These are phyloP conservation scores for Wickerhamiella alocasiicola DNA, from an alignment of 805 yeast species.

Conservation along the genomic window DNA sequence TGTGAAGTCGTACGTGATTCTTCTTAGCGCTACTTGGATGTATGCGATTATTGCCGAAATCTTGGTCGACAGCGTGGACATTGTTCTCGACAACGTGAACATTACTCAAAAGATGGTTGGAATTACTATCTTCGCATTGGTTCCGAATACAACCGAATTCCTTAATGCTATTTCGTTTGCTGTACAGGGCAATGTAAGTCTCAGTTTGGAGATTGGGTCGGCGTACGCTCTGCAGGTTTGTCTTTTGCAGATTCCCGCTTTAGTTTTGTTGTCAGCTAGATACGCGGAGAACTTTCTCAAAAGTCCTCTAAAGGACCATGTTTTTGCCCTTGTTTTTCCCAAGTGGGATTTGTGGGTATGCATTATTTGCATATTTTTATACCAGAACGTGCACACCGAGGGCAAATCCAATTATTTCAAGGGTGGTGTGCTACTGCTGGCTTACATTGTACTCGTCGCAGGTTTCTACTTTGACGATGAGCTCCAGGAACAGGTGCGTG, in stretches of 20 bases:
- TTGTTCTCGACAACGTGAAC: conserved; percentile 65
- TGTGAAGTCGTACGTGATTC: conserved; percentile 65
- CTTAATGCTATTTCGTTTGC: conserved; percentile 96
- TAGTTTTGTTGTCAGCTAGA: conserved; percentile 62
- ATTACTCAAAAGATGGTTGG: conserved; percentile 86
- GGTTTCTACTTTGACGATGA: conserved; percentile 64
- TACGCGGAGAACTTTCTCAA: conserved; percentile 14
- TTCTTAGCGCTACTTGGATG: conserved; percentile 69
- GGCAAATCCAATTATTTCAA: conserved; percentile 95
- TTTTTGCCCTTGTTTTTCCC: conserved; percentile 78
- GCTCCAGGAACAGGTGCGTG: conserved; percentile 2
- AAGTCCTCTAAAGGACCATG: conserved; percentile 23
- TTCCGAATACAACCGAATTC: conserved; percentile 95
- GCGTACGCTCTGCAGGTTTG: conserved; percentile 97
- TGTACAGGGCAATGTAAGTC: conserved; percentile 85
- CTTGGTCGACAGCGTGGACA: conserved; percentile 82
- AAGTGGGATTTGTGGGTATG: conserved; percentile 89
- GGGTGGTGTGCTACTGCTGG: conserved; percentile 73
- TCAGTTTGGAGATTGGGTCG: conserved; percentile 95
- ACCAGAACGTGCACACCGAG: conserved; percentile 89
- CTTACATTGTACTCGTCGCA: conserved; percentile 58
- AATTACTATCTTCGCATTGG: conserved; percentile 85
- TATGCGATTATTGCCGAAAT: conserved; percentile 94
- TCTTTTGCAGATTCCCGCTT: conserved; percentile 79
- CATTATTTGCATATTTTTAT: conserved; percentile 72